Evolutionary conservation across 129 eudicot genomes (phyloP).

Genomic region (Calendula officinalis): DNA sequence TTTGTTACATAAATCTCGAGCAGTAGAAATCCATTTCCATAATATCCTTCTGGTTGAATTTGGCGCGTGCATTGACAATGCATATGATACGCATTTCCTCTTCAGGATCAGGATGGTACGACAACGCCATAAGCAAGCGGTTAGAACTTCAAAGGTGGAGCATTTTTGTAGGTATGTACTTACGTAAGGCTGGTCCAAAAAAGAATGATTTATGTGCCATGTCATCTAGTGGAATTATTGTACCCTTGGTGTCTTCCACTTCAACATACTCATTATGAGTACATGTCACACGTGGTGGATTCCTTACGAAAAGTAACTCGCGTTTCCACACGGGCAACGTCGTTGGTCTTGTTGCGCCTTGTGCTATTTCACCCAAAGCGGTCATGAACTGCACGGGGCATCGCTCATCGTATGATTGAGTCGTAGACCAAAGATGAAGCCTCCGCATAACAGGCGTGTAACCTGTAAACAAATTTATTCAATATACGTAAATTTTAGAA

Average conservation of each 20-base stretch:
- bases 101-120: conserved; percentile 62
- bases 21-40: conserved; percentile 63
- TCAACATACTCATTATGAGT: conserved; percentile 53
- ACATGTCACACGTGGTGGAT: conserved; percentile 58
- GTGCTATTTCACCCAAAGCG: conserved; percentile 59
- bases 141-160: conserved; percentile 56
- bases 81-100: conserved; percentile 58
- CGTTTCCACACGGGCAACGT: conserved; percentile 62
- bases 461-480: conserved; percentile 27
- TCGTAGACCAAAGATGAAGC: conserved; percentile 65
- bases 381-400: conserved; percentile 62
- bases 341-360: conserved; percentile 53
- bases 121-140: conserved; percentile 72
- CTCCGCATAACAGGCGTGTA: conserved; percentile 60
- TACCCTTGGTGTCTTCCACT: conserved; percentile 58
- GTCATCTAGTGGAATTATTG: conserved; percentile 54
- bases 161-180: conserved; percentile 34
- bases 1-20: conserved; percentile 31
- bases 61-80: conserved; percentile 45
- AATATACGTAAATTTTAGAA: not conserved
- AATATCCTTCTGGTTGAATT: conserved; percentile 49
- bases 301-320: conserved; percentile 46
- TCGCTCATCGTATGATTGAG: conserved; percentile 80
- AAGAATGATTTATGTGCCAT: conserved; percentile 75
- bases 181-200: conserved; percentile 62